phyloP scores from a whole-genome alignment of 768 basidiomycete species.

The Amanita rubescens region DNA sequence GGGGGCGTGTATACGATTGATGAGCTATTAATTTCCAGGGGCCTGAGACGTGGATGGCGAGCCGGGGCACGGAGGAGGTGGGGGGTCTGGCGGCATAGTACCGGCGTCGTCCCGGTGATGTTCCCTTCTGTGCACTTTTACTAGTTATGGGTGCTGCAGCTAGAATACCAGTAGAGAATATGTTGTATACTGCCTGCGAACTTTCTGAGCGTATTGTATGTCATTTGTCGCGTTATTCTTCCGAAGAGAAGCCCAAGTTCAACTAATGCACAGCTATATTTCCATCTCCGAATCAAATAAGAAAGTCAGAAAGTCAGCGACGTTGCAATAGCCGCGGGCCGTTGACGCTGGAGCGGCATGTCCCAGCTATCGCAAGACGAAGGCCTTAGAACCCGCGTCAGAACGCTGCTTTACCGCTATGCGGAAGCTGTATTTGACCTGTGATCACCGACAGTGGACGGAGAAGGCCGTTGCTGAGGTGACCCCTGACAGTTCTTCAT shows the following conservation, averaged over 20 bases:
- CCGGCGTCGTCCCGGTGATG: too few relatives aligned
- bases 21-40: conserved; percentile 9
- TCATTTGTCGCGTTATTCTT: too few relatives aligned
- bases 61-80: conserved; percentile 33
- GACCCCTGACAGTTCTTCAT: neutral
- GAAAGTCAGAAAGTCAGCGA: too few relatives aligned
- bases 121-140: too few relatives aligned
- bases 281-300: too few relatives aligned
- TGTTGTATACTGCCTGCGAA: too few relatives aligned
- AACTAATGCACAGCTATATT: too few relatives aligned
- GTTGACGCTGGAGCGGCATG: neutral
- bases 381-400: conserved; percentile 38
- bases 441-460: conserved; percentile 48
- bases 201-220: too few relatives aligned
- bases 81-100: neutral
- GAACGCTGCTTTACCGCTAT: conserved; percentile 47
- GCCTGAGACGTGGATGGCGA: conserved; percentile 39
- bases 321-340: neutral
- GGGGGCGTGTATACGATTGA: neutral
- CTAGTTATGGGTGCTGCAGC: too few relatives aligned
- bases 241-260: too few relatives aligned
- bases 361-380: conserved; percentile 8
- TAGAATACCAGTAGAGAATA: too few relatives aligned
- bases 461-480: conserved; percentile 42
- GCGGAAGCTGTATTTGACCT: conserved; percentile 44